These are phyloP conservation scores for Blastocystis hominis DNA, from an alignment of 352 stramenopile genomes.

Conservation along the genomic window DNA sequence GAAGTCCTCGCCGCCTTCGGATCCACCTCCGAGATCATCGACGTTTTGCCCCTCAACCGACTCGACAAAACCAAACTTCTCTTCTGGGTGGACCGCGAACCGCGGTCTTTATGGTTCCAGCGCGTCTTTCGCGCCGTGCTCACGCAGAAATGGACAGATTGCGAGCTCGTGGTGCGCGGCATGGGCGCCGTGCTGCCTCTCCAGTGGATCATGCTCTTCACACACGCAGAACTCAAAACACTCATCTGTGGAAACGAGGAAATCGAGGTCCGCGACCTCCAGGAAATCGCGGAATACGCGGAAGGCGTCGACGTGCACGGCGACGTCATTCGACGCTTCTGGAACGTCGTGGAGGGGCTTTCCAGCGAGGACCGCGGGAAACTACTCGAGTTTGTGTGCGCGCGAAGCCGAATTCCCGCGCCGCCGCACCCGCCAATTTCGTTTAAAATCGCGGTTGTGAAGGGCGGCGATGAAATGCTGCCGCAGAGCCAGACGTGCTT, in stretches of 20 bases:
- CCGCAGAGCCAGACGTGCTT: slow-evolving; percentile 56
- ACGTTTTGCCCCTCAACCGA: not conserved
- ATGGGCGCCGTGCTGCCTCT: not conserved
- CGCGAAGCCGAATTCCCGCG: slow-evolving; percentile 23
- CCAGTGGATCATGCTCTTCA: not conserved
- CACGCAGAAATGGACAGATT: not conserved
- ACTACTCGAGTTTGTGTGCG: slow-evolving; percentile 48
- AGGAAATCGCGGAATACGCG: slow-evolving; percentile 37
- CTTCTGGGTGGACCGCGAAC: not conserved
- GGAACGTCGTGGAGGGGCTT: slow-evolving; percentile 3
- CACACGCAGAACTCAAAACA: not conserved
- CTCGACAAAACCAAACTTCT: not conserved
- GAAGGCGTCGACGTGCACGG: not conserved
- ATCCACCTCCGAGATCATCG: not conserved
- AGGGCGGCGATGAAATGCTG: not conserved
- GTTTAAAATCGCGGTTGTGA: slow-evolving; percentile 39
- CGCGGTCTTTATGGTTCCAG: not conserved
- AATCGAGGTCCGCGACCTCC: not conserved
- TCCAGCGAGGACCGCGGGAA: not conserved
- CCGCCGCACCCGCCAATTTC: slow-evolving; percentile 34
- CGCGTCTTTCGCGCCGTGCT: not conserved
- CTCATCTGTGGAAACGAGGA: slow-evolving; percentile 9
- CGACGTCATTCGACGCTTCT: slow-evolving; percentile 18
- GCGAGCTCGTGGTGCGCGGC: not conserved
- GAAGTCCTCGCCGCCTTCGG: slow-evolving; percentile 6